A percentile compares a stretch with the other conserved stretches of the same genome.
Evolutionary conservation across 441 rosid species (phyloP).

Genomic region (Francoa sonchifolia): DNA sequence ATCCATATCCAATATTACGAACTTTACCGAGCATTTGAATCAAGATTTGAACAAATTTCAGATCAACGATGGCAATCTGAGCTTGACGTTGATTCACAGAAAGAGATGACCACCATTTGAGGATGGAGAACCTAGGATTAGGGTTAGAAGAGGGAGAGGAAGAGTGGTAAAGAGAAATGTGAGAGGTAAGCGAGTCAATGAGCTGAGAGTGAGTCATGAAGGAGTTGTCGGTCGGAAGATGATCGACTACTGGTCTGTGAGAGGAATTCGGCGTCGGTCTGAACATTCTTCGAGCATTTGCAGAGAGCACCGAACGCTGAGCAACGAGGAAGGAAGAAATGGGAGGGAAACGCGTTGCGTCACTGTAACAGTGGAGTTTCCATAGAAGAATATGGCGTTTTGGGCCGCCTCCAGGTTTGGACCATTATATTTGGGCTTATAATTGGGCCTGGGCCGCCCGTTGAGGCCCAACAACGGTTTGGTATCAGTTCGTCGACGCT

Average conservation of each 20-base stretch:
- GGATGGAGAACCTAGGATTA: conserved; percentile 49
- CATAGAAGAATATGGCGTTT: no score
- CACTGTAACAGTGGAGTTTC: no score
- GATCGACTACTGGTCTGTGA: conserved; percentile 4
- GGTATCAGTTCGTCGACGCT: no score
- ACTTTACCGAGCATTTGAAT: conserved; percentile 67
- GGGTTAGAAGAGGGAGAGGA: conserved; percentile 19
- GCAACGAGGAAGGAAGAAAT: neutral
- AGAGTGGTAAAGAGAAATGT: conserved; percentile 79
- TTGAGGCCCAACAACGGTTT: no score
- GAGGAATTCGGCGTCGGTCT: conserved; percentile 17
- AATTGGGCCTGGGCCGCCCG: no score
- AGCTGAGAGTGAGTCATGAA: conserved; percentile 48
- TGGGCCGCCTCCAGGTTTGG: no score
- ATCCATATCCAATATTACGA: conserved; percentile 49
- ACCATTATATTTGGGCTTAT: no score
- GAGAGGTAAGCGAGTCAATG: conserved; percentile 72
- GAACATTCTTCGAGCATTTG: conserved; percentile 14
- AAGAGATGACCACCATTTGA: conserved; percentile 85
- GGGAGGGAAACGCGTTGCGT: neutral
- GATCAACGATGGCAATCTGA: conserved; percentile 56
- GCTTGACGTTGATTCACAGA: conserved; percentile 65
- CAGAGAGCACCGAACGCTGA: neutral
- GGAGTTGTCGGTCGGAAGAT: conserved; percentile 10
- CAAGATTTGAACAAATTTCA: conserved; percentile 40